These are phyloP conservation scores for Penicillium sp. DNA, from an alignment of 2,329 filamentous ascomycete genomes.

Conservation along the genomic window DNA sequence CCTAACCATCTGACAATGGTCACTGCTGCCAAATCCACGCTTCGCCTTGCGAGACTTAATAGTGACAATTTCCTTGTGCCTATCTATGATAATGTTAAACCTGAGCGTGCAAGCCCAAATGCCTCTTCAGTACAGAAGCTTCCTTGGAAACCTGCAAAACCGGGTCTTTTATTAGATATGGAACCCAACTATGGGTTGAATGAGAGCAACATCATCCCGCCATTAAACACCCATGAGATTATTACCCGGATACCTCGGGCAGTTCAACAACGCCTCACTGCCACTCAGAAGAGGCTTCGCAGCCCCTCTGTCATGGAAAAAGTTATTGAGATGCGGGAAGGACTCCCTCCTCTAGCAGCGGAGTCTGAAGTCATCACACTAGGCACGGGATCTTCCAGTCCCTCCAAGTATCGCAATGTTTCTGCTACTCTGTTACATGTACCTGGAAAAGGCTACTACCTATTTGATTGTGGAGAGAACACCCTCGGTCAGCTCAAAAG, in stretches of 20 bases:
- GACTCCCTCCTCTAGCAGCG: conserved; percentile 58
- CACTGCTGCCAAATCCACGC: conserved; percentile 62
- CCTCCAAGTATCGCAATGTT: conserved; percentile 93
- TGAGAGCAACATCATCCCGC: conserved; percentile 24
- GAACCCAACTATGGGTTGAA: conserved; percentile 44
- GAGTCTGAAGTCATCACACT: conserved; percentile 82
- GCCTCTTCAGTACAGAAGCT: background rate
- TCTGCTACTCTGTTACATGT: conserved; percentile 81
- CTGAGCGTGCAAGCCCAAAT: conserved; percentile 16
- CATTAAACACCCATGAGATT: conserved; percentile 21
- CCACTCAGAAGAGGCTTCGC: conserved; percentile 24
- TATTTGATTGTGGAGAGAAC: conserved; percentile 89
- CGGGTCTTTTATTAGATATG: conserved; percentile 18
- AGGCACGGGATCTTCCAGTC: conserved; percentile 84
- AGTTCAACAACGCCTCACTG: conserved; percentile 26
- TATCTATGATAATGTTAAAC: conserved; percentile 55
- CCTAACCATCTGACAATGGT: conserved; percentile 71
- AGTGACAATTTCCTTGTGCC: conserved; percentile 69
- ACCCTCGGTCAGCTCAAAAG: conserved; percentile 83
- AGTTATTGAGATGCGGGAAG: conserved; percentile 49
- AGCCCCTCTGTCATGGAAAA: conserved; percentile 29
- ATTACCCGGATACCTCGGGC: conserved; percentile 23
- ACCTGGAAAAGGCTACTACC: conserved; percentile 79
- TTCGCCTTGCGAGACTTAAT: conserved; percentile 69
- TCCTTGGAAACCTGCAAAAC: conserved; percentile 5